Base-by-base conservation (phyloP, 2,329 filamentous ascomycete species). In the Colletotrichum australisinense region DNA sequence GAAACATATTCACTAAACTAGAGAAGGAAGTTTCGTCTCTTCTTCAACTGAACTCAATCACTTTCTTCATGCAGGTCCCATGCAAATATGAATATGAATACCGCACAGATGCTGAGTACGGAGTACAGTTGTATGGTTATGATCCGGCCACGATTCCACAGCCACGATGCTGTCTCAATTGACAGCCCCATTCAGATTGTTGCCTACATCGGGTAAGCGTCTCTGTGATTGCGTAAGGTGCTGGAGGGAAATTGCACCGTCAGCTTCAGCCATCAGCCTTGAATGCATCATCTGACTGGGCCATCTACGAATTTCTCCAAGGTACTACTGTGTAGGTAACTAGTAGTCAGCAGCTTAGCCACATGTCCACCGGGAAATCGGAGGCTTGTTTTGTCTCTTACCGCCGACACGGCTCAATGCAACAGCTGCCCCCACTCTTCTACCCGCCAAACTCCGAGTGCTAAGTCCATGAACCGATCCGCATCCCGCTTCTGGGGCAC, bases 381-480 rank as follows among this genome's bases (percentile, higher is more conserved):
- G 71, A 53, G 32, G 30, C 57, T 66, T 62, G 30, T 55, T 55
- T 59, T 63, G 22, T n/a, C 35, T n/a, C 65, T 62, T 68, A 69
- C 59, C 66, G 49, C 60, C 57, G 73, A 53, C 42, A 57, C 57
- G 66, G 73, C 64, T 28, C 67, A 74, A 72, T 67, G 30, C 67
- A 72, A 56, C 19, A 42, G 32, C 62, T 42, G 63, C 35, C 46
- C 68, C 68, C 63, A 72, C 72, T 49, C 32, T 22, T 63, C 68
- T 35, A 26, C 42, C 64, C 68, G 69, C 68, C 67, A 74, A 74
- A 74, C 72, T 71, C 72, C 68, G 67, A 72, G 53, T 71, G 60
- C 72, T 74, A 74, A 68, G 68, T 72, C 65, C 67, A 62, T 65
- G 72, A 67, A 70, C 70, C 65, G 65, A 53, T 72, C 52, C 30